phyloP scores from a whole-genome alignment of 1,139 yeast genomes.

The Candida pseudocylindracea region DNA sequence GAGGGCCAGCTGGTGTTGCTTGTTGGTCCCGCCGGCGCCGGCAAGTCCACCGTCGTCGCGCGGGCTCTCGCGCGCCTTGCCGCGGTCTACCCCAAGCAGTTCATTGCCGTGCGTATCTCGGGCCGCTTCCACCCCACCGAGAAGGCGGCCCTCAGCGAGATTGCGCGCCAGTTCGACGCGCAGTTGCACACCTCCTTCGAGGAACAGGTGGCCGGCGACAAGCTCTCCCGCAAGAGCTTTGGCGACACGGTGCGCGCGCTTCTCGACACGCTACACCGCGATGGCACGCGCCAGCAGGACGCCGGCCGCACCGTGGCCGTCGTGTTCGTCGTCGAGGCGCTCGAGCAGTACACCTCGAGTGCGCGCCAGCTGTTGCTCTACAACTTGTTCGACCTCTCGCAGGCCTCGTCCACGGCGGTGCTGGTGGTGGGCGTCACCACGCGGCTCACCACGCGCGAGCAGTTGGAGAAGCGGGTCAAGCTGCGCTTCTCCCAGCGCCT shows the following conservation, averaged over 20 bases:
- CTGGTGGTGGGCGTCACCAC: slow-evolving; percentile 69
- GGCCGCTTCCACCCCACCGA: slow-evolving; percentile 65
- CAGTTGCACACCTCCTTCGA: slow-evolving; percentile 12
- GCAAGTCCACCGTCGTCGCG: slow-evolving; percentile 48
- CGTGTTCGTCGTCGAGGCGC: slow-evolving; percentile 63
- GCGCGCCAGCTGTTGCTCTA: slow-evolving; percentile 62
- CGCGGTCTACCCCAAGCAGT: slow-evolving; percentile 17
- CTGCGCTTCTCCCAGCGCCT: slow-evolving; percentile 75
- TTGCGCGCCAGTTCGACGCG: slow-evolving; percentile 61
- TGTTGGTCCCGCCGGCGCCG: slow-evolving; percentile 64
- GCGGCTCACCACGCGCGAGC: slow-evolving; percentile 53
- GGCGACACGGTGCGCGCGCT: not conserved
- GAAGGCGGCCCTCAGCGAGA: slow-evolving; percentile 56
- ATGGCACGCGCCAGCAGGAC: slow-evolving; percentile 1
- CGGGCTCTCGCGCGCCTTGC: slow-evolving; percentile 28
- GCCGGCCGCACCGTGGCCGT: slow-evolving; percentile 22
- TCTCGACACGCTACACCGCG: slow-evolving; percentile 5
- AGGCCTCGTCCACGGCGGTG: slow-evolving; percentile 54
- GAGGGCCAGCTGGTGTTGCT: slow-evolving; percentile 70
- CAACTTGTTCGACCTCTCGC: slow-evolving; percentile 69
- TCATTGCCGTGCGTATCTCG: slow-evolving; percentile 38
- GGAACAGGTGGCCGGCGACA: slow-evolving; percentile 13
- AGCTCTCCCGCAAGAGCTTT: slow-evolving; percentile 7
- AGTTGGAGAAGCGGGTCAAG: slow-evolving; percentile 75
- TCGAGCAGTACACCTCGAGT: slow-evolving; percentile 55